These are phyloP conservation scores for Pleurotus citrinopileatus DNA, from an alignment of 768 basidiomycete genomes.

Conservation along the genomic window DNA sequence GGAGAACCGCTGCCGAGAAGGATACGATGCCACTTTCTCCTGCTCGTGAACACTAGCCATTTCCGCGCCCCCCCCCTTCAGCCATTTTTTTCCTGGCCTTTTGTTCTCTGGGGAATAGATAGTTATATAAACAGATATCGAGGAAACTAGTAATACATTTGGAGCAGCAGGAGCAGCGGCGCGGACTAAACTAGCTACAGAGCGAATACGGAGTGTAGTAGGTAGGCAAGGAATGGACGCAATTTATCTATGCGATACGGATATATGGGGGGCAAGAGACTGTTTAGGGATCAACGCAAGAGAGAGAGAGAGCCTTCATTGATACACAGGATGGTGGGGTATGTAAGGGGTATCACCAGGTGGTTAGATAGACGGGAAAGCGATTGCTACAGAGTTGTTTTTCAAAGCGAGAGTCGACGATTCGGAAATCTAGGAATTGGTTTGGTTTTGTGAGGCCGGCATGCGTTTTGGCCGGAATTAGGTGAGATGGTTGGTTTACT, in stretches of 20 bases:
- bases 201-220: background rate
- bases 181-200: background rate
- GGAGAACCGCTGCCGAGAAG: background rate
- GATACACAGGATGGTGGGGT: background rate
- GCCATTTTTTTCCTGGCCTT: too few species aligned
- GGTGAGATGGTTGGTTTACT: too few species aligned
- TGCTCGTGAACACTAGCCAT: too few species aligned
- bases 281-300: background rate
- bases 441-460: too few species aligned
- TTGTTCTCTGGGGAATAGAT: background rate
- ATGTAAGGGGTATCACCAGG: background rate
- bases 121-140: background rate
- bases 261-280: background rate
- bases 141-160: slow-evolving; percentile 7
- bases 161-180: background rate
- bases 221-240: background rate
- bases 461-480: too few species aligned
- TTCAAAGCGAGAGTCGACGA: too few species aligned
- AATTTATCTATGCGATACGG: background rate
- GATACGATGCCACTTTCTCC: too few species aligned
- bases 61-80: too few species aligned
- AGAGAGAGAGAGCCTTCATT: background rate
- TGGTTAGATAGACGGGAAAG: too few species aligned
- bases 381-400: too few species aligned
- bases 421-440: background rate